These are phyloP conservation scores for Fibroporia radiculosa DNA, from an alignment of 768 basidiomycete genomes.

Conservation along the genomic window DNA sequence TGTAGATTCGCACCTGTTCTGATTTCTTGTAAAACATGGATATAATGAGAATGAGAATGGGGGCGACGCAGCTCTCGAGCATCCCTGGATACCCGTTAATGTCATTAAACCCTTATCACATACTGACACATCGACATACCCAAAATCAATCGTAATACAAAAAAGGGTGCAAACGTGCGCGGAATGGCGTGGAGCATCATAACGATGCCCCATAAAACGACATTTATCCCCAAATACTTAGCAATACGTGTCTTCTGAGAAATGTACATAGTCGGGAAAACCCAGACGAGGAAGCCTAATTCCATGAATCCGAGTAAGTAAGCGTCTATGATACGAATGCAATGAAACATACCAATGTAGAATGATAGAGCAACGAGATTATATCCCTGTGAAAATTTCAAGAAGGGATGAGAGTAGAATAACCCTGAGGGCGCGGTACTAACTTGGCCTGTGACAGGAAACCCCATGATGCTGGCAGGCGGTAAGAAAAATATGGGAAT, in stretches of 20 bases:
- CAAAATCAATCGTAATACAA: constrained; percentile 52
- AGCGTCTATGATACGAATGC: neutral
- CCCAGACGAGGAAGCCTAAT: constrained; percentile 50
- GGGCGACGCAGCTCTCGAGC: constrained; percentile 62
- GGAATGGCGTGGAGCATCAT: constrained; percentile 56
- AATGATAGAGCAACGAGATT: constrained; percentile 63
- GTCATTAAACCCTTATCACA: neutral
- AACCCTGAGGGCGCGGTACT: neutral
- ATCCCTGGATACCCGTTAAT: constrained; percentile 37
- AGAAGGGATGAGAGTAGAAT: neutral
- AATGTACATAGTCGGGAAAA: constrained; percentile 61
- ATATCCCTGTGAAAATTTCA: constrained; percentile 35
- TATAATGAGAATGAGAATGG: constrained; percentile 52
- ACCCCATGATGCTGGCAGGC: constrained; percentile 49
- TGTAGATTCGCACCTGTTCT: constrained; percentile 37
- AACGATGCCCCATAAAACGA: constrained; percentile 51
- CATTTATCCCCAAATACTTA: constrained; percentile 57
- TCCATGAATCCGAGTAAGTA: neutral
- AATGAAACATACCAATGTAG: constrained; percentile 39
- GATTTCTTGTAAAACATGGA: constrained; percentile 67
- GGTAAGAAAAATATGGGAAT: neutral
- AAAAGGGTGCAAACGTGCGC: constrained; percentile 52
- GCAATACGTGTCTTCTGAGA: constrained; percentile 51
- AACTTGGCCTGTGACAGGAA: constrained; percentile 58
- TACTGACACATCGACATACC: constrained; percentile 27